These are phyloP conservation scores for Triticum monococcum DNA, from an alignment of 176 grass and related monocot genomes.

Conservation along the genomic window DNA sequence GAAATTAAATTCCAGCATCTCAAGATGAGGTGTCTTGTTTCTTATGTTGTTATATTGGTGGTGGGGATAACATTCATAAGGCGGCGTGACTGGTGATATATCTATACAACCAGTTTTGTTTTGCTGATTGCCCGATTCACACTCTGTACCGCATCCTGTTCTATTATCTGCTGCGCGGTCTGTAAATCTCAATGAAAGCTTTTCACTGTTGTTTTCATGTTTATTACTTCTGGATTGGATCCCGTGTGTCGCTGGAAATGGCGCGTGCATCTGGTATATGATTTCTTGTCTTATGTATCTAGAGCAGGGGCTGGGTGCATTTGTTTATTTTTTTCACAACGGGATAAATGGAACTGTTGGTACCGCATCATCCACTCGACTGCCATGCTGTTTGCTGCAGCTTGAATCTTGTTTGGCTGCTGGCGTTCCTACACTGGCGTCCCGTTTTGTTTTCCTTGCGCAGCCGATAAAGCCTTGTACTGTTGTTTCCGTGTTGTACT, in stretches of 20 bases:
- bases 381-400: too few species aligned
- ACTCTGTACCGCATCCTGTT: not conserved
- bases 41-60: too few species aligned
- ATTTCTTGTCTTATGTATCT: not conserved
- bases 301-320: not conserved
- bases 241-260: not conserved
- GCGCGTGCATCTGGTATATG: not conserved
- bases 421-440: too few species aligned
- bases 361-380: too few species aligned
- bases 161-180: not conserved
- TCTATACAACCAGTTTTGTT: not conserved
- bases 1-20: not conserved
- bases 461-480: too few species aligned
- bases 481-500: too few species aligned
- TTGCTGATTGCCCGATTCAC: not conserved
- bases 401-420: too few species aligned
- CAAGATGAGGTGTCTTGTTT: not conserved
- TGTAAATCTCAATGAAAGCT: not conserved
- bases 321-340: not conserved
- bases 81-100: not conserved
- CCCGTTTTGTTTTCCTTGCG: too few species aligned
- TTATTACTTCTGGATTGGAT: not conserved
- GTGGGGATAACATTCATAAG: not conserved
- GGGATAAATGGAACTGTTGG: not conserved
- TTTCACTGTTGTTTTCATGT: not conserved